Evolutionary conservation across 73 alveolate species (phyloP).

Genomic region (Paramecium pentaurelia): DNA sequence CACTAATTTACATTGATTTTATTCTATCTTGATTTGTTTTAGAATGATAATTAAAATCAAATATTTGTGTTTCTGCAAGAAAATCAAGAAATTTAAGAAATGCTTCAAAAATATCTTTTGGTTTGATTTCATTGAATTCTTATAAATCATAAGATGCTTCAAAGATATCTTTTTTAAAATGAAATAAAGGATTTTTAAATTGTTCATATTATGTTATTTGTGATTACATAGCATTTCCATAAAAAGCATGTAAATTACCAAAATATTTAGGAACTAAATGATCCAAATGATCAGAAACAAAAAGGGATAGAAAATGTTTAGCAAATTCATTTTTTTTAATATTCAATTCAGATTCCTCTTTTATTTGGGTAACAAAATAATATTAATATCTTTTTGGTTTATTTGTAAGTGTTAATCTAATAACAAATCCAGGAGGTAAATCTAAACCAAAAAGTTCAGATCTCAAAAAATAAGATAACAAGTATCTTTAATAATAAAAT

Average conservation of each 20-base stretch:
- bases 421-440: slow-evolving; percentile 4
- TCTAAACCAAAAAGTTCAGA: background rate
- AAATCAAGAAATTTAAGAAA: background rate
- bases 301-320: background rate
- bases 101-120: background rate
- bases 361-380: background rate
- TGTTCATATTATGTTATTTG: background rate
- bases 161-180: background rate
- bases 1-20: background rate
- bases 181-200: slow-evolving; percentile 3
- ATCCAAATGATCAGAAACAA: slow-evolving; percentile 10
- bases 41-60: background rate
- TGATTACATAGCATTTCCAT: background rate
- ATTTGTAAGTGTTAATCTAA: background rate
- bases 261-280: background rate
- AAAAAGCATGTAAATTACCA: background rate
- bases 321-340: background rate
- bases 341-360: background rate
- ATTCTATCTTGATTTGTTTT: background rate
- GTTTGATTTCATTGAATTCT: background rate
- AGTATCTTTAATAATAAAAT: background rate
- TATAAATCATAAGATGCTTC: background rate
- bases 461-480: background rate
- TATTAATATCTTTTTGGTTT: background rate
- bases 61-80: background rate